phyloP scores from a whole-genome alignment of 305 asterid species.

The Ilex paraguariensis region DNA sequence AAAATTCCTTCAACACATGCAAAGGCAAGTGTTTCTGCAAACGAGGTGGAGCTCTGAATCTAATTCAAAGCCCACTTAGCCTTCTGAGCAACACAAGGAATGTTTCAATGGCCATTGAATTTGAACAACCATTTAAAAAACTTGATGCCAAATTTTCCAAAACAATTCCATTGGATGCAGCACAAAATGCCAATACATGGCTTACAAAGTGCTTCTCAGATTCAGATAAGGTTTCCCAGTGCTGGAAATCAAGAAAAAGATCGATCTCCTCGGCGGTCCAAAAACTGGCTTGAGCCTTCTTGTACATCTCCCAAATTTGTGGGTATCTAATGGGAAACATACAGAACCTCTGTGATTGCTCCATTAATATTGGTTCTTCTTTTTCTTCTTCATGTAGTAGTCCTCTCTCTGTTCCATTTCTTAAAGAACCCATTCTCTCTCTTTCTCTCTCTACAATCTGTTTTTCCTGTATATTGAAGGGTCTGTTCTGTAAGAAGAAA shows the following conservation, averaged over 20 bases:
- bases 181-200: slow-evolving; percentile 66
- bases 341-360: slow-evolving; percentile 55
- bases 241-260: slow-evolving; percentile 66
- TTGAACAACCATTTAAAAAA: slow-evolving; percentile 61
- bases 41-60: slow-evolving; percentile 62
- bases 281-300: slow-evolving; percentile 64
- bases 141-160: slow-evolving; percentile 71
- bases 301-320: slow-evolving; percentile 77
- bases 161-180: slow-evolving; percentile 73
- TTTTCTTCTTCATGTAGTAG: slow-evolving; percentile 16
- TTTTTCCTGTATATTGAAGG: background rate
- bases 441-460: background rate
- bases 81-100: slow-evolving; percentile 61
- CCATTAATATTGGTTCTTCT: slow-evolving; percentile 61
- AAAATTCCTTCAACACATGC: slow-evolving; percentile 84
- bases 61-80: slow-evolving; percentile 82
- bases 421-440: slow-evolving; percentile 52
- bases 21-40: slow-evolving; percentile 77
- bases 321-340: slow-evolving; percentile 68
- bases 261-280: slow-evolving; percentile 87
- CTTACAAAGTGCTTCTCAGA: slow-evolving; percentile 61
- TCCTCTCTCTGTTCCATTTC: slow-evolving; percentile 24
- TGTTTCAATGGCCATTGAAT: slow-evolving; percentile 55
- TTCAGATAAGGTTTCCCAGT: slow-evolving; percentile 54
- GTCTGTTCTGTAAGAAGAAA: background rate